Evolutionary conservation across 345 rosid species (phyloP).

Genomic region (Acer yangbiense): DNA sequence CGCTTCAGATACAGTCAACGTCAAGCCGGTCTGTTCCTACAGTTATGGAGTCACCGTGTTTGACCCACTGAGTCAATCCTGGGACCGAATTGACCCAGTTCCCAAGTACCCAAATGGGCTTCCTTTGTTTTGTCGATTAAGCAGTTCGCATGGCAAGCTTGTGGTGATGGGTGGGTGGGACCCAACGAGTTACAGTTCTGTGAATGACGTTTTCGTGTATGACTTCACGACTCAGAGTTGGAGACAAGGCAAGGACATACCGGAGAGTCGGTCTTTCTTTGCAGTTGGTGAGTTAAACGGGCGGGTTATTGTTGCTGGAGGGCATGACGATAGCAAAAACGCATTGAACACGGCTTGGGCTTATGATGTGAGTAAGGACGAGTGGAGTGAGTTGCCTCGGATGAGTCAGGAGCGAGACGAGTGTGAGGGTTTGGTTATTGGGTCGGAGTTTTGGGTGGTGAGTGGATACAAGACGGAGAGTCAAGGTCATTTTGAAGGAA

Average conservation of each 20-base stretch:
- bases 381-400: slow-evolving; percentile 40
- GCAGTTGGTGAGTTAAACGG: slow-evolving; percentile 35
- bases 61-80: slow-evolving; percentile 32
- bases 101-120: slow-evolving; percentile 46
- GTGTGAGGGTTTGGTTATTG: slow-evolving; percentile 44
- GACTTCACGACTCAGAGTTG: slow-evolving; percentile 49
- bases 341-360: slow-evolving; percentile 42
- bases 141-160: slow-evolving; percentile 45
- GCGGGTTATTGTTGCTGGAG: slow-evolving; percentile 38
- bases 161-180: slow-evolving; percentile 58
- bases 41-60: slow-evolving; percentile 36
- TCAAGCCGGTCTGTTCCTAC: slow-evolving; percentile 22
- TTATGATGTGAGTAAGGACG: slow-evolving; percentile 34
- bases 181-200: slow-evolving; percentile 41
- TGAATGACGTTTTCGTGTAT: slow-evolving; percentile 42
- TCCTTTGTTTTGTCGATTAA: slow-evolving; percentile 46
- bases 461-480: slow-evolving; percentile 48
- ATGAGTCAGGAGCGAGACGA: slow-evolving; percentile 55
- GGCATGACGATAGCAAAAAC: slow-evolving; percentile 51
- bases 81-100: slow-evolving; percentile 43
- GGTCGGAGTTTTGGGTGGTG: slow-evolving; percentile 49
- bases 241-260: slow-evolving; percentile 45
- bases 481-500: slow-evolving; percentile 43
- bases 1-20: slow-evolving; percentile 17
- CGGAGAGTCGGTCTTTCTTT: slow-evolving; percentile 47